Evolutionary conservation across 495 filamentous ascomycete genomes (phyloP), one percentile per base, ranked within the genome.

Genomic region (Penicillium canariense): DNA sequence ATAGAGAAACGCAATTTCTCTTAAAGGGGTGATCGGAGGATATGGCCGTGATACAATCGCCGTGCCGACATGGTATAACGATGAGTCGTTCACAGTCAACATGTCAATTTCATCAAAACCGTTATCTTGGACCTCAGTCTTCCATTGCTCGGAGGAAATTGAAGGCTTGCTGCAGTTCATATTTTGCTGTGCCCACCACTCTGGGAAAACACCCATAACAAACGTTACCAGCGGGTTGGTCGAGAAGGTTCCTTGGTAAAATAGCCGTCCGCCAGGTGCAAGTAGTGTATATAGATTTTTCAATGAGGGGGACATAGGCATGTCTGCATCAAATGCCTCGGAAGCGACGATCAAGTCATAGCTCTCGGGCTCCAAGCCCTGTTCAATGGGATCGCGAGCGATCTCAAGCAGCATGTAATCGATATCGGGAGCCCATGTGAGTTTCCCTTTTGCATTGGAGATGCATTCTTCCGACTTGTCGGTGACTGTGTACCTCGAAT

Each of bases 341-440:
- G 51, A 54, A 25, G 42, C 40, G 8, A 54, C 22, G n/a, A 54
- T 15, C 1, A 54, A 20, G 8, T 54, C 51, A 48, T 39, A 47
- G 23, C 39, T 12, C 36, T 53, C 7, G n/a, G 31, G 31, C 17
- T 38, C 17, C 11, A 46, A 54, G 6, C 42, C 51, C 17, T 46
- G 42, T 5, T 18, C n/a, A 8, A 11, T 34, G n/a, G 34, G 25
- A 12, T 48, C 31, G 1, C 8, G 20, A 3, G 43, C 43, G 39
- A 54, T 11, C 14, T 54, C 51, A 5, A 54, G 23, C 1, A 23
- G 15, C 2, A 2, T 14, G 30, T 26, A 53, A 17, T 45, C 11
- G 2, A 36, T 32, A 23, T 25, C 25, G 22, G 39, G 20, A 7
- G 39, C 39, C 20, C 20, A 43, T n/a, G 39, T 11, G 2, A 43